Evolutionary conservation across 495 filamentous ascomycete species (phyloP), one percentile per base, ranked within the genome.

Genomic region (Aspergillus hancockii): DNA sequence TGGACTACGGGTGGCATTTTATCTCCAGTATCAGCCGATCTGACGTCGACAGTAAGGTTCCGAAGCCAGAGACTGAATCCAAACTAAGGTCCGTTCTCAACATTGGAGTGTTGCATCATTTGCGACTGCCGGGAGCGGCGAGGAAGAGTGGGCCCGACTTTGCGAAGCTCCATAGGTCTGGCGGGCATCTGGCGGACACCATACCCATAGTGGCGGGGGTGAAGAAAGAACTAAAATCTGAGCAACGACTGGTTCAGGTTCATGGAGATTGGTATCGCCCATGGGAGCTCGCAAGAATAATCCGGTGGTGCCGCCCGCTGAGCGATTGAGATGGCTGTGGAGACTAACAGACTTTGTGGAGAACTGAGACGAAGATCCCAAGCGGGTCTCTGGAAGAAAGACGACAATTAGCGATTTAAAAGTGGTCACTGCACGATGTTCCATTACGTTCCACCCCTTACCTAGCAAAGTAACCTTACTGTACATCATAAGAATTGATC

Each of bases 21-120:
- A 46, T 57, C 13, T 52, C 49, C 53, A 43, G 49, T 56, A 23
- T 22, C 45, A 61, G 23, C 46, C 59, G 38, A 43, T 61, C 51
- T 64, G 62, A 64, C 62, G 62, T 64, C 58, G 58, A 58, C 47
- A 61, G 46, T 22, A 57, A 28, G 53, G 40, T 49, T 58, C 49
- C 9, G 22, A 31, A 28, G 32, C 32, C 51, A 60, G 40, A 41
- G 58, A 60, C 51, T 59, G 41, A 51, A 25, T 32, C 41, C 9
- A 34, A 34, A 12, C 49, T 52, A 21, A 32, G 30, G 50, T 32
- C 30, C 50, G 14, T 45, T 2, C 18, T 45, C 41, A 1, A 9
- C 18, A 45, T 18, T 45, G 8, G n/a, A 10, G 4, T 36, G 8
- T 14, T 14, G 34, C 4, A 36, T 28, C n/a, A n/a, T n/a, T n/a